Evolutionary conservation across 1,284 basidiomycete genomes (phyloP).

Genomic region (Pseudozyma thailandica): DNA sequence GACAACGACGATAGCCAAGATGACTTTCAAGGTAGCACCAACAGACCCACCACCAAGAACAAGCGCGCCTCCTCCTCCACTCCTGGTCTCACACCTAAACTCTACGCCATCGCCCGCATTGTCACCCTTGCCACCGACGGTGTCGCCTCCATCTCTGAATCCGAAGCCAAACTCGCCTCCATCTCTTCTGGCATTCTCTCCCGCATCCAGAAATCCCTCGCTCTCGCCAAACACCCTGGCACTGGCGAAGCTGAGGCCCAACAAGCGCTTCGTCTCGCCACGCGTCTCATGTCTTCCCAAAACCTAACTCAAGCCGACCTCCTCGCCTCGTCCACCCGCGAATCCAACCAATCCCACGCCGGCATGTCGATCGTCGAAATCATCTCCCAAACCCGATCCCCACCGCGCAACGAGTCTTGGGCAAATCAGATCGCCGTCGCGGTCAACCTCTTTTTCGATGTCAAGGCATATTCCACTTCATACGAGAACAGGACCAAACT

Average conservation of each 20-base stretch:
- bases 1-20: constrained; percentile 2
- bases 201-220: constrained; percentile 51
- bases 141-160: constrained; percentile 14
- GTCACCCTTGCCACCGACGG: constrained; percentile 41
- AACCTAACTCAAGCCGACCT: constrained; percentile 54
- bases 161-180: constrained; percentile 30
- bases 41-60: not conserved
- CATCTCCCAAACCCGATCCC: constrained; percentile 31
- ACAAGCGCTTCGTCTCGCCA: constrained; percentile 44
- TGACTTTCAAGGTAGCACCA: constrained; percentile 8
- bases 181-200: constrained; percentile 41
- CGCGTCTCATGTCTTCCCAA: constrained; percentile 46
- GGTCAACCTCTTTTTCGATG: constrained; percentile 49
- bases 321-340: constrained; percentile 28
- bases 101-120: constrained; percentile 39
- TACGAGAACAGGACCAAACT: constrained; percentile 34
- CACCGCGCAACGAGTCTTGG: constrained; percentile 46
- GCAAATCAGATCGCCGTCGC: constrained; percentile 44
- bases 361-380: constrained; percentile 50
- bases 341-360: constrained; percentile 27
- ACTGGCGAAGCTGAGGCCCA: constrained; percentile 52
- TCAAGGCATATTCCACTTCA: constrained; percentile 44
- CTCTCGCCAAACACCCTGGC: constrained; percentile 45
- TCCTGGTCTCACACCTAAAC: constrained; percentile 11
- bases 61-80: constrained; percentile 1